Base-by-base conservation (phyloP, 495 filamentous ascomycete genomes). In the Thozetella sp. region DNA sequence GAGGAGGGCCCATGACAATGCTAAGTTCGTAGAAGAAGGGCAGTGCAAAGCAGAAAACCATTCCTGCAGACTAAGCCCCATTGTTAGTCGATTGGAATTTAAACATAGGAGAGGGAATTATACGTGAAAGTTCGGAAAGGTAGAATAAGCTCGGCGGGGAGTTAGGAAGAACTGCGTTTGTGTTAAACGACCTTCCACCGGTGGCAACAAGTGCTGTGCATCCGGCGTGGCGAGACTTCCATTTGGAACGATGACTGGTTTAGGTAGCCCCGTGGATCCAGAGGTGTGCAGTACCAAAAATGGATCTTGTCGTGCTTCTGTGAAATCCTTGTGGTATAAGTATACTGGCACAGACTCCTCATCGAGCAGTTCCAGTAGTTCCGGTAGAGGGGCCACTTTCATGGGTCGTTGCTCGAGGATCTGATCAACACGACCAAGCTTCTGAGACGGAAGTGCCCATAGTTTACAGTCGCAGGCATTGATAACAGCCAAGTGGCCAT, bases 191-290 rank as follows among this genome's bases (percentile, higher is more conserved):
- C 53, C 58, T 15, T 53, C 22, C 3, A 76, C 37, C 19, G 50
- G 50, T 1, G 54, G 13, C 3, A 56, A 40, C 1, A 24, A 20
- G 15, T 26, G 25, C 12, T 25, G 54, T 22, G 53, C 53, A 53
- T 84, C 82, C 1, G 72, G n/a, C 0, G 74, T 64, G 13, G 66
- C 67, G 2, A 80, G 22, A 34, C 71, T 73, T 15, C 74, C 79
- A 13, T 83, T 69, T 2, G 60, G 76, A 23, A 75, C 54, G 23
- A 67, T 54, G 2, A 86, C 72, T 2, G 77, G 77, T 60, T 84
- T 85, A 1, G 83, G 75, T n/a, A 72, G 56, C 3, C 73, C 83
- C 4, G 83, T 84, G 34, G 81, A 80, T 24, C 84, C 84, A 11
- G 81, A 83, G 11, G 83, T 85, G 56, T 87, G 84, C 2, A 86